Evolutionary conservation across 208 protist species (phyloP).

Genomic region (Leishmania braziliensis): DNA sequence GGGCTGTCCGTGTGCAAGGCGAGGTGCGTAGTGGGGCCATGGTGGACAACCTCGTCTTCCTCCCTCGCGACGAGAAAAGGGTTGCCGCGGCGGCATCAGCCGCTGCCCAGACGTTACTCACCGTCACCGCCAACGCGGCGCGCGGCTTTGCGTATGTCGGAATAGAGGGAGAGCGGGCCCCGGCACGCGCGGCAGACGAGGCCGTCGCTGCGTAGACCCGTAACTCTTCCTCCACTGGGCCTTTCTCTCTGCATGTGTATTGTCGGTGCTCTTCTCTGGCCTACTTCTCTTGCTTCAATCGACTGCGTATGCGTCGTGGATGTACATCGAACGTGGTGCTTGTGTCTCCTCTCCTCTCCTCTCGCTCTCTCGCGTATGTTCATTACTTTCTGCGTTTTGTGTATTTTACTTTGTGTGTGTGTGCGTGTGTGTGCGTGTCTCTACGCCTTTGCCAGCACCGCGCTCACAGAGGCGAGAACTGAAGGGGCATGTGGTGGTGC

Average conservation of each 20-base stretch:
- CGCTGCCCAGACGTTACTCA: constrained; percentile 19
- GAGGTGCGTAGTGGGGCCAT: constrained; percentile 61
- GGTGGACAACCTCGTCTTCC: constrained; percentile 79
- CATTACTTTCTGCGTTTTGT: no score
- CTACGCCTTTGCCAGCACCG: neutral
- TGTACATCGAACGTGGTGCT: constrained; percentile 3
- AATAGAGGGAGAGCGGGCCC: constrained; percentile 37
- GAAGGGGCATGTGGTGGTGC: neutral
- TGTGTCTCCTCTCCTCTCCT: neutral
- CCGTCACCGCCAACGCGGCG: constrained; percentile 11
- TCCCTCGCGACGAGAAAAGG: constrained; percentile 30
- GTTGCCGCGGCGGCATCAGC: constrained; percentile 11
- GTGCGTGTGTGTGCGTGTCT: neutral
- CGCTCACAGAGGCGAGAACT: neutral
- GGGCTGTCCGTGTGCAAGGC: constrained; percentile 69
- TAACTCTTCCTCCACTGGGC: neutral
- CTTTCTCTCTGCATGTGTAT: neutral
- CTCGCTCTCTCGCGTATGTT: no score
- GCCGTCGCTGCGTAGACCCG: neutral
- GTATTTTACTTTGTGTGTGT: neutral
- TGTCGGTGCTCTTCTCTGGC: neutral
- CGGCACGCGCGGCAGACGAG: constrained; percentile 6
- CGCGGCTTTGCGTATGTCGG: constrained; percentile 44
- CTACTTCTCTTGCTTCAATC: neutral
- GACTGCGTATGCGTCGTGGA: neutral